phyloP scores from a whole-genome alignment of 1,284 basidiomycete genomes.

The Cryptococcus sp. region DNA sequence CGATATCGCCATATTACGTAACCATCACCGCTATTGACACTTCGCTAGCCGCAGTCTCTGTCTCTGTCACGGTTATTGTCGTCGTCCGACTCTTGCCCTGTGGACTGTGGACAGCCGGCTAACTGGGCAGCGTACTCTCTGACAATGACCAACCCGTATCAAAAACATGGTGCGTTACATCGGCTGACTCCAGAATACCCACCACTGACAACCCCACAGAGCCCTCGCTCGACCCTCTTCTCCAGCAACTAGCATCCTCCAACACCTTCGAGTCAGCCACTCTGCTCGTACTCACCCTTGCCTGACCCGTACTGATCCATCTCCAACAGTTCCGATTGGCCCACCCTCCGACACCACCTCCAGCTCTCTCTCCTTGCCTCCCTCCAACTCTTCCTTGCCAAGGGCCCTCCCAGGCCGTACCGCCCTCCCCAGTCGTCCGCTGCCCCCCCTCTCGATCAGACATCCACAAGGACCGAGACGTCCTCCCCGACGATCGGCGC shows the following conservation, averaged over 20 bases:
- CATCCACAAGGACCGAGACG: background rate
- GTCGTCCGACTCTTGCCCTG: too few relatives aligned
- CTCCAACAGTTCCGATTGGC: constrained; percentile 68
- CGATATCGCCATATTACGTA: too few relatives aligned
- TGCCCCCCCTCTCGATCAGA: constrained; percentile 8
- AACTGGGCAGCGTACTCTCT: too few relatives aligned
- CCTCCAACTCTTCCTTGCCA: constrained; percentile 22
- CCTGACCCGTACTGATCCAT: constrained; percentile 8
- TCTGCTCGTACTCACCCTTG: background rate
- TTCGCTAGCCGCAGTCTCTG: too few relatives aligned
- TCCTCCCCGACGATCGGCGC: background rate
- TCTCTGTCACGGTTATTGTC: too few relatives aligned
- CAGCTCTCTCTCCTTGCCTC: constrained; percentile 20
- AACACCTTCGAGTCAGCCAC: constrained; percentile 63
- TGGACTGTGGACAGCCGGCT: too few relatives aligned
- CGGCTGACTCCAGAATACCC: background rate
- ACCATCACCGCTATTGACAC: too few relatives aligned
- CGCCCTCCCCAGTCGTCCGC: constrained; percentile 13
- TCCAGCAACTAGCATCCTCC: constrained; percentile 65
- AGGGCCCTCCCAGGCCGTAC: constrained; percentile 18
- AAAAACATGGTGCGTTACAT: background rate
- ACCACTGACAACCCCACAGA: constrained; percentile 6
- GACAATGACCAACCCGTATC: too few relatives aligned
- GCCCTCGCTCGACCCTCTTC: constrained; percentile 55
- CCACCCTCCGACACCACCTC: constrained; percentile 58